Conservation (phyloP, 1,284 basidiomycete species). For the Irpex rosettiformis region DNA sequence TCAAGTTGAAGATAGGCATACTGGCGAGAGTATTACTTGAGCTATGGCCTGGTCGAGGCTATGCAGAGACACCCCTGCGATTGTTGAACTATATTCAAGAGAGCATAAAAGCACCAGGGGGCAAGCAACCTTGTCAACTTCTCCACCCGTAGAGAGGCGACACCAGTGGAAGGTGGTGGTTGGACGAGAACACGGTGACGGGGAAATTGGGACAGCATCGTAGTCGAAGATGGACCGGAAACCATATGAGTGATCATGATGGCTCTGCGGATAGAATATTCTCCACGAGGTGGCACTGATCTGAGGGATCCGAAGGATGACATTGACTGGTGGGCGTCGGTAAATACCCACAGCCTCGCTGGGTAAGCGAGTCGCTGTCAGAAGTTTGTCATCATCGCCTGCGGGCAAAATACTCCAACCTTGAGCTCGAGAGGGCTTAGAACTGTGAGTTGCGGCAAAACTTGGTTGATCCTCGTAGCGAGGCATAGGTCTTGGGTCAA, state of each 20-base stretch:
- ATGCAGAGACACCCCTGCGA: background rate
- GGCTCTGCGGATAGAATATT: background rate
- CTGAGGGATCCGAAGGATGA: too few relatives aligned
- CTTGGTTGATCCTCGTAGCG: too few relatives aligned
- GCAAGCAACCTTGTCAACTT: background rate
- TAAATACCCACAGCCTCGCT: too few relatives aligned
- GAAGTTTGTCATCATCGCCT: too few relatives aligned
- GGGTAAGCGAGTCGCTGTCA: too few relatives aligned
- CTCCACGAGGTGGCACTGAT: background rate
- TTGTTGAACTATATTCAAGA: too few relatives aligned
- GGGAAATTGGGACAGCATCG: background rate
- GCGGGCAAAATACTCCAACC: too few relatives aligned
- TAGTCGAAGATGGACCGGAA: background rate
- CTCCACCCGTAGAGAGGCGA: background rate
- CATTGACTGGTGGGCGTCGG: too few relatives aligned
- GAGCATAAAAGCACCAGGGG: too few relatives aligned
- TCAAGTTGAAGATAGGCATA: background rate
- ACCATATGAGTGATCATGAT: background rate
- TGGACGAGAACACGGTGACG: background rate
- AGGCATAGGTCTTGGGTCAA: too few relatives aligned
- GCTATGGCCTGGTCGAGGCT: background rate
- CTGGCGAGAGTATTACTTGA: background rate
- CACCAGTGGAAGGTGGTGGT: background rate
- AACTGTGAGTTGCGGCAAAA: too few relatives aligned
- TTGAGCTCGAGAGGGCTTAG: too few relatives aligned